A percentile compares a stretch with the other conserved stretches of the same genome.
Conservation (phyloP, 257 asterid genomes). For the Solanum tarijense region DNA sequence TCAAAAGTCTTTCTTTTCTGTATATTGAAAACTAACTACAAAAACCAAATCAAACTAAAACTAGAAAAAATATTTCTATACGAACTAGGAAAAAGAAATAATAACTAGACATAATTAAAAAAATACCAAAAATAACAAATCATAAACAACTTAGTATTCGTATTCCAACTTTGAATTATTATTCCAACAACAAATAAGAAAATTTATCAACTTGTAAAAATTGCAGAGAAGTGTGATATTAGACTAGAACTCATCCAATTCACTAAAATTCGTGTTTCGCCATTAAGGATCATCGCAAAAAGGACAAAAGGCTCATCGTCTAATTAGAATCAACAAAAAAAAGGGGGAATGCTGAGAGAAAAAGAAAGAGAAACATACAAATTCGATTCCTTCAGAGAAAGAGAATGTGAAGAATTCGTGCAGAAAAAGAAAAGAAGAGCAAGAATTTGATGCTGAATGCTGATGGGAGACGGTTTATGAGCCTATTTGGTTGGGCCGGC, state of each 20-base stretch:
- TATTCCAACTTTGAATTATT: too few relatives aligned
- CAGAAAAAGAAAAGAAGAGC: not conserved
- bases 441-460: not conserved
- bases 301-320: not conserved
- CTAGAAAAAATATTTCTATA: not conserved
- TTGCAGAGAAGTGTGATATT: not conserved
- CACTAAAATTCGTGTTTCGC: not conserved
- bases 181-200: not conserved
- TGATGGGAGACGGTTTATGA: not conserved
- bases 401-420: not conserved
- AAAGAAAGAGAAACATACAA: not conserved
- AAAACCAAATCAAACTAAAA: not conserved
- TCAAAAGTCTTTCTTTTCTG: too few relatives aligned
- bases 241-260: not conserved
- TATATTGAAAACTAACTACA: too few relatives aligned
- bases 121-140: not conserved
- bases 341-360: not conserved
- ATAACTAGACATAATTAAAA: not conserved
- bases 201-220: not conserved
- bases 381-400: not conserved
- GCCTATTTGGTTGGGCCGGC: not conserved
- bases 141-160: not conserved
- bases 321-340: not conserved
- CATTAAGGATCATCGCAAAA: not conserved
- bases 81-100: not conserved